Evolutionary conservation across 345 rosid genomes (phyloP), one percentile per base, ranked within the genome.

Genomic region (Pelargonium nanum): DNA sequence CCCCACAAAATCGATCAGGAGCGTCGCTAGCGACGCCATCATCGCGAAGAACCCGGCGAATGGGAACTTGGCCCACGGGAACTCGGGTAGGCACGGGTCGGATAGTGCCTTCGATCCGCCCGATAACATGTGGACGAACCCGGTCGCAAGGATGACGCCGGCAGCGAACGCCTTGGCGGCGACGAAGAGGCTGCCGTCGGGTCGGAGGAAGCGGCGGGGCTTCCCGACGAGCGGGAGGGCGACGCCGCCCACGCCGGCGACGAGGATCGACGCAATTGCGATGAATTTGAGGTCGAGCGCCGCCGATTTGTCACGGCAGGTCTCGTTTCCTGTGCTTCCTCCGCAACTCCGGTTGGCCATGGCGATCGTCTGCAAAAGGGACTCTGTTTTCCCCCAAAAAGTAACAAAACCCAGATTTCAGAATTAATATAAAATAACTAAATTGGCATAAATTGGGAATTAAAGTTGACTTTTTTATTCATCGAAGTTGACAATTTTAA

Each of bases 231-330:
- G n/a, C 0, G 90, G 93, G 20, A 82, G 66, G 15, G 70, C 68
- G 59, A 85, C 77, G 0, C 93, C 88, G 19, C 79, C 58, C 0
- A 72, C 75, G 1, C 87, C 74, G 0, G 84, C 84, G 6, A 76
- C 69, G 4, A 88, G 75, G 24, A 86, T 86, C 0, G 76, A 53
- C 40, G 60, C 75, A 59, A 88, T 77, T 8, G 79, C 81, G 0
- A 53, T 68, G 32, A 76, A 19, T 71, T 83, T 85, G 65, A n/a
- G n/a, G n/a, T n/a, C n/a, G n/a, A n/a, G n/a, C n/a, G n/a, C n/a
- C n/a, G n/a, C n/a, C n/a, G n/a, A n/a, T n/a, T n/a, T n/a, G n/a
- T n/a, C n/a, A n/a, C n/a, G n/a, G n/a, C n/a, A n/a, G n/a, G n/a
- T n/a, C n/a, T n/a, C n/a, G n/a, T n/a, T n/a, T n/a, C n/a, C n/a